Base-by-base conservation (phyloP, 2,329 filamentous ascomycete species). In the Ophiostoma himal-ulmi region DNA sequence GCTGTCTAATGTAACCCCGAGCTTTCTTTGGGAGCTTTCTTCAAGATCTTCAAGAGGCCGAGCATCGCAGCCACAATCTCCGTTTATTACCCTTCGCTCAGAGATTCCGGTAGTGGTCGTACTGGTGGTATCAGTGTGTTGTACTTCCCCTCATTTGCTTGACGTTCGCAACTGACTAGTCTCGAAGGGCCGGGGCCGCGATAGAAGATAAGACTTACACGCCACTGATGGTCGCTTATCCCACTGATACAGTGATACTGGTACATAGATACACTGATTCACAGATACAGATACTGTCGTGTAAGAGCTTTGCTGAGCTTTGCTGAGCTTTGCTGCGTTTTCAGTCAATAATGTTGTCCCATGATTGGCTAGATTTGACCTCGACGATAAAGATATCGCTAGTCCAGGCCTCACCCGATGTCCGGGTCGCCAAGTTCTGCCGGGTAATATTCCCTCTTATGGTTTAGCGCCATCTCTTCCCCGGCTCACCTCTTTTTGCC, bases 161-260 rank as follows among this genome's bases (percentile, higher is more conserved):
- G 30, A 14, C 60, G 60, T 37, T n/a, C 20, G 60, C 60, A 60
- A 14, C 54, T 39, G 41, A 14, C 41, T 34, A 60, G 54, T 60
- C 54, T 60, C 54, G 57, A 20, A 62, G 26, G 57, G 57, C 57
- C 57, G 57, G 26, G 57, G 57, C 57, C 57, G 57, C 52, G 60
- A 64, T 64, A 64, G 39, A 64, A 64, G 60, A 64, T 37, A 64
- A 36, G 64, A 66, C 64, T 66, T 66, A 44, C 39, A 67, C 65
- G 65, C 65, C 65, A 67, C 37, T 13, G 62, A n/a, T 36, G 20
- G n/a, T 20, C 8, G 14, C n/a, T 13, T 10, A 64, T 11, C 8
- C 60, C 13, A n/a, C 22, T 48, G n/a, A 60, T 60, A 60, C 26
- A 48, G 44, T 20, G 44, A 48, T 48, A 48, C 44, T 48, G 44